Conservation (phyloP, 495 filamentous ascomycete species). For the Trichoderma gamsii region DNA sequence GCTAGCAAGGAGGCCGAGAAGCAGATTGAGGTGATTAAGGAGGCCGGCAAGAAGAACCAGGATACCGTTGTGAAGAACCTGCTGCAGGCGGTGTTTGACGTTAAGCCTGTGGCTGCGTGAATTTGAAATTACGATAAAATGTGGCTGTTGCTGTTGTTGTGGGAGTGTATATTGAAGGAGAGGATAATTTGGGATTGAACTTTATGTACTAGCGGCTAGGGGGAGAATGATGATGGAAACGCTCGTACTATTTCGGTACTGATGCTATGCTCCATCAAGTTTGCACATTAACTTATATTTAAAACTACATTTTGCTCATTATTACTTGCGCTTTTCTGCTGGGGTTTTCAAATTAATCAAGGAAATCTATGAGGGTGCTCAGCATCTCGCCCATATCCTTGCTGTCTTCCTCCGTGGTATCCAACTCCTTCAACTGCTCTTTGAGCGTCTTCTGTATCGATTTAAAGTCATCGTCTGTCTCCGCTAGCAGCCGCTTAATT, state of each 20-base stretch:
- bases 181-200: not conserved
- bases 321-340: not conserved
- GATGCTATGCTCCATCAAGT: conserved; percentile 15
- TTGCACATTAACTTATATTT: conserved; percentile 21
- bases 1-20: conserved; percentile 74
- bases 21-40: conserved; percentile 76
- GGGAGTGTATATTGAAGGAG: not conserved
- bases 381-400: conserved; percentile 67
- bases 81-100: conserved; percentile 69
- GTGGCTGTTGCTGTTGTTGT: not conserved
- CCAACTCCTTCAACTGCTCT: conserved; percentile 62
- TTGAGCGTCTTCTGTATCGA: conserved; percentile 60
- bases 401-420: conserved; percentile 47
- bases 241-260: not conserved
- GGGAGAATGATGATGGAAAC: not conserved
- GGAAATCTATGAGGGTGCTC: conserved; percentile 55
- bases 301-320: not conserved
- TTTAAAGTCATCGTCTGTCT: conserved; percentile 58
- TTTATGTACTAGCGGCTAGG: not conserved
- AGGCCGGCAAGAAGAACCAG: conserved; percentile 69
- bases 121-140: not conserved
- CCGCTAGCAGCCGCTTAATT: conserved; percentile 57
- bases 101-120: conserved; percentile 58
- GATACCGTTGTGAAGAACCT: conserved; percentile 74
- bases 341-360: conserved; percentile 29